phyloP scores from a whole-genome alignment of 495 filamentous ascomycete genomes.

The Talaromyces ruber region DNA sequence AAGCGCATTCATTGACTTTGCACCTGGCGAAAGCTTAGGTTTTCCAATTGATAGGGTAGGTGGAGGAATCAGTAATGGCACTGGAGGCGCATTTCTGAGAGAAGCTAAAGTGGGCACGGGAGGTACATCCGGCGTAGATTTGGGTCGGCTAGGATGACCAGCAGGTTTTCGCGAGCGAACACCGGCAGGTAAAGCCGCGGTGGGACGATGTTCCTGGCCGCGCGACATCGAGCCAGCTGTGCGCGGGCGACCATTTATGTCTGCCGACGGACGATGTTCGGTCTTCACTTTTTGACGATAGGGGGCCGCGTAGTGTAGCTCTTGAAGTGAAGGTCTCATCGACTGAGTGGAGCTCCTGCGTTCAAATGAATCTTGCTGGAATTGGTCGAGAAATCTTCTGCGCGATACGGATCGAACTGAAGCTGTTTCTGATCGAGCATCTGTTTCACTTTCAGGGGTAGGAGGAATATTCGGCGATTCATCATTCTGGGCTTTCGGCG shows the following conservation, averaged over 20 bases:
- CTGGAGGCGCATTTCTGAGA: constrained; percentile 27
- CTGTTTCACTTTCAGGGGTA: constrained; percentile 3
- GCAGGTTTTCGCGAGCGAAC: constrained; percentile 35
- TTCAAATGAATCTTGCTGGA: constrained; percentile 29
- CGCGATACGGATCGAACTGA: constrained; percentile 6
- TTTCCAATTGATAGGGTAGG: constrained; percentile 35
- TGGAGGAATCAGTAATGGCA: constrained; percentile 40
- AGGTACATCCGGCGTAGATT: constrained; percentile 32
- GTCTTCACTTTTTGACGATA: constrained; percentile 71
- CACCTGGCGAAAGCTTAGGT: constrained; percentile 46
- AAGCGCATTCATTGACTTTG: constrained; percentile 35
- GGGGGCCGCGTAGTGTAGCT: constrained; percentile 49
- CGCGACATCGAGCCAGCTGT: constrained; percentile 42
- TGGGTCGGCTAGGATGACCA: constrained; percentile 24
- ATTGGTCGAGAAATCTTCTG: constrained; percentile 26
- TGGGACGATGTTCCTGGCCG: constrained; percentile 50
- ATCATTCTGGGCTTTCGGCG: constrained; percentile 9
- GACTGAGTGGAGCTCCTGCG: constrained; percentile 54
- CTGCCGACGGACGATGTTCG: constrained; percentile 71
- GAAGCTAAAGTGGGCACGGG: constrained; percentile 21
- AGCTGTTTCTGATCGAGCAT: constrained; percentile 4
- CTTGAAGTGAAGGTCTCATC: constrained; percentile 48
- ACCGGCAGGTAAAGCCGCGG: constrained; percentile 56
- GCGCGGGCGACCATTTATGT: constrained; percentile 55
- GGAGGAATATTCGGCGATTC: neutral